Evolutionary conservation across 306 rosid genomes (phyloP).

Genomic region (Acacia crassicarpa): DNA sequence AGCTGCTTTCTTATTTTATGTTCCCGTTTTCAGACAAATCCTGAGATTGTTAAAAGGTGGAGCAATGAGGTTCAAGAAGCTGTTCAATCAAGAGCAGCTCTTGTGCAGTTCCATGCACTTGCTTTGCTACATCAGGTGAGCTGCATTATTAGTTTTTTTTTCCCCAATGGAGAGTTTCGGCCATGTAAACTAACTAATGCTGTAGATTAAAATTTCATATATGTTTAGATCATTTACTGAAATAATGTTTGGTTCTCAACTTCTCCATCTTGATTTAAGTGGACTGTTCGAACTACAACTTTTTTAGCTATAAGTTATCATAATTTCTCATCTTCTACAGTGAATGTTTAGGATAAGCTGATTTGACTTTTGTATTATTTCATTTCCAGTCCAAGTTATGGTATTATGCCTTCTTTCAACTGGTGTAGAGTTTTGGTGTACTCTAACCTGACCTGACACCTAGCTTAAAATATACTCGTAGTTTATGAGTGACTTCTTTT

Average conservation of each 20-base stretch:
- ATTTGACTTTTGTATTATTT: neutral
- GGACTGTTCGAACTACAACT: neutral
- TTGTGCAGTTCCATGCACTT: slow-evolving; percentile 94
- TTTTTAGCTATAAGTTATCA: neutral
- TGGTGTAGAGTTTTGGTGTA: neutral
- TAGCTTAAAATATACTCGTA: slow-evolving; percentile 8
- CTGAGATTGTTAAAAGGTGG: slow-evolving; percentile 99
- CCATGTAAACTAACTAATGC: slow-evolving; percentile 16
- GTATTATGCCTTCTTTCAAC: neutral
- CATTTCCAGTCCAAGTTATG: neutral
- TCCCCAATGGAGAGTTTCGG: neutral
- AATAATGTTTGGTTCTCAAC: neutral
- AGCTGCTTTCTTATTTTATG: slow-evolving; percentile 13
- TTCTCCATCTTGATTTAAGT: neutral
- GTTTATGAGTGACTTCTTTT: neutral
- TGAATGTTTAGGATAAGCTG: slow-evolving; percentile 14
- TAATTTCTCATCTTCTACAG: neutral
- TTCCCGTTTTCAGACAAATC: slow-evolving; percentile 66
- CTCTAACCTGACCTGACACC: neutral
- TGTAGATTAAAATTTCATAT: neutral
- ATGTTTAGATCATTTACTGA: neutral
- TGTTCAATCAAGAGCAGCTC: slow-evolving; percentile 98
- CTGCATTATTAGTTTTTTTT: slow-evolving; percentile 31
- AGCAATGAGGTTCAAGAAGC: slow-evolving; percentile 99
- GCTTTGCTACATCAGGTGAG: slow-evolving; percentile 95